Evolutionary conservation across 805 yeast genomes (phyloP), one percentile per base, ranked within the genome.

Genomic region (Wickerhamiella shivajii): DNA sequence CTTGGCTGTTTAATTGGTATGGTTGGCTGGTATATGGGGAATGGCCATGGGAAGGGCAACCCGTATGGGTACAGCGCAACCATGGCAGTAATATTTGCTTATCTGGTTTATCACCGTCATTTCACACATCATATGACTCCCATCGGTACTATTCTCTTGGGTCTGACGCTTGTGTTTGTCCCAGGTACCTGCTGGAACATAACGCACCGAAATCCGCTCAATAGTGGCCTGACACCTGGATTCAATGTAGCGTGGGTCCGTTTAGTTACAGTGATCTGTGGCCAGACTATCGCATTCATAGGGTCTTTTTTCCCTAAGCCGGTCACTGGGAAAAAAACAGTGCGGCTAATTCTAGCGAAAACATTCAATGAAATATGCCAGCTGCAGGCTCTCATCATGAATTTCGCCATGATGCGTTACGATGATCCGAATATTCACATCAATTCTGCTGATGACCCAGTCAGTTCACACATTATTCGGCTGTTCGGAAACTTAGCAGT

Each of bases 171-270:
- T 2, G 43, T 46, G 3, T 34, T 55, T 10, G 53, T 52, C 4
- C 32, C 50, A 5, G 58, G 57, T 4, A 42, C 48, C 24, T 49
- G 57, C 24, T 55, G 57, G 56, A 42, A 38, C 17, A 39, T 42
- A 5, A 43, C 42, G 3, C 50, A 46, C 14, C 16, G 27, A 1
- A 18, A 34, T 5, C 39, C 46, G 3, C 31, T 38, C 0, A 39
- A 42, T 1, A 38, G 36, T 10, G 40, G 24, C 8, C 41, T 49
- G 5, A 52, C 47, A 2, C 32, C 34, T 6, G 60, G 60, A 4
- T 55, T 41, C 33, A 31, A 39, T 1, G 49, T 47, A 15, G 56
- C 58, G 2, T 55, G 57, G 56, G 37, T 50, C 14, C 45, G 59
- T 9, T 51, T 52, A 24, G 51, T 47, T 4, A 45, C 51, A 3